Conservation (phyloP, 2,329 filamentous ascomycete species). For the Lasiodiplodia hormozganensis region DNA sequence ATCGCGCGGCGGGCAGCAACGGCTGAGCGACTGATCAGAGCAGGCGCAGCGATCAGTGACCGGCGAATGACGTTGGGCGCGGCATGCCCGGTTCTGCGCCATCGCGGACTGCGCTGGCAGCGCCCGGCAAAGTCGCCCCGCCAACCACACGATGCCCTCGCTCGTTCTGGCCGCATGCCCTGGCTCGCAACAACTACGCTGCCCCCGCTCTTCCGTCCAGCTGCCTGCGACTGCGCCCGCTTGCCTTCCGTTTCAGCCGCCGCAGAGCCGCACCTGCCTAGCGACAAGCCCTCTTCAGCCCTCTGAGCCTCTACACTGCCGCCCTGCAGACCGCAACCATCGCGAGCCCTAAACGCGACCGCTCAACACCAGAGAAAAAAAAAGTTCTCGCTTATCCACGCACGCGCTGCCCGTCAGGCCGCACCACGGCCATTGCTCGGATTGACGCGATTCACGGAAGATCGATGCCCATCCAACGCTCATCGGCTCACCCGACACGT, state of each 20-base stretch:
- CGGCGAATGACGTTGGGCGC: slow-evolving; percentile 26
- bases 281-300: slow-evolving; percentile 3
- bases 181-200: background rate
- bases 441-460: slow-evolving; percentile 19
- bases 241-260: slow-evolving; percentile 24
- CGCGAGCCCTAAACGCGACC: background rate
- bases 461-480: slow-evolving; percentile 23
- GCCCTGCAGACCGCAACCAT: background rate
- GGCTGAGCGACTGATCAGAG: slow-evolving; percentile 27
- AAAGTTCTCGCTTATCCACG: background rate
- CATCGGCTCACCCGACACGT: slow-evolving; percentile 12
- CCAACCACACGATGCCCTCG: background rate
- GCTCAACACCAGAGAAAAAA: background rate
- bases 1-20: slow-evolving; percentile 24
- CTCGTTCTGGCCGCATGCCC: background rate
- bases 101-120: slow-evolving; percentile 13
- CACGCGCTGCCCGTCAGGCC: slow-evolving; percentile 12
- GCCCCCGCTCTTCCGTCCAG: slow-evolving; percentile 4
- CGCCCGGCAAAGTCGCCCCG: slow-evolving; percentile 9
- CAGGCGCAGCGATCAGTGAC: slow-evolving; percentile 26
- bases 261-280: slow-evolving; percentile 22
- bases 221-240: slow-evolving; percentile 22
- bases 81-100: slow-evolving; percentile 19
- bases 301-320: background rate
- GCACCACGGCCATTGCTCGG: slow-evolving; percentile 18